A percentile compares a stretch with the other conserved stretches of the same genome.
phyloP scores from a whole-genome alignment of 1,284 basidiomycete species.

The Blastosporella zonata region DNA sequence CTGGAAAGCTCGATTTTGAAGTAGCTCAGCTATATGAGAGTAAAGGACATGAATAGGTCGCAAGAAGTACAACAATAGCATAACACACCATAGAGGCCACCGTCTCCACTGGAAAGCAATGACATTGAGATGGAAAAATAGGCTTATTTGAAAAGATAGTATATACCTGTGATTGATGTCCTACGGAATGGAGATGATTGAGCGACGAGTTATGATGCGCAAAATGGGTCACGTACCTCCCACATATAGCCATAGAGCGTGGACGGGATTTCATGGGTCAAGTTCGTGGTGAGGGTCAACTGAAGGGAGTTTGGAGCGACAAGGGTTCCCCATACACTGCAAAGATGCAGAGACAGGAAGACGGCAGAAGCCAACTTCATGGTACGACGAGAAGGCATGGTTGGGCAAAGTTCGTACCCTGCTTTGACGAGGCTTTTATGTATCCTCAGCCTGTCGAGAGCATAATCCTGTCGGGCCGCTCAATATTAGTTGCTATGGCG shows the following conservation, averaged over 20 bases:
- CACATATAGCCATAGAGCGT: constrained; percentile 35
- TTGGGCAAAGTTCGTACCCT: background rate
- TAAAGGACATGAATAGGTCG: background rate
- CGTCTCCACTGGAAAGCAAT: constrained; percentile 25
- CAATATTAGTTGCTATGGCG: background rate
- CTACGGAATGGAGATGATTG: constrained; percentile 15
- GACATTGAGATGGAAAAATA: background rate
- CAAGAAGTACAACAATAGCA: background rate
- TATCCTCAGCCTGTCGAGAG: background rate
- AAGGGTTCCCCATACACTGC: constrained; percentile 13
- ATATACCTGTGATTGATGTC: constrained; percentile 35
- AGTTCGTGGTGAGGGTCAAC: constrained; percentile 23
- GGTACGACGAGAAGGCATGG: constrained; percentile 2
- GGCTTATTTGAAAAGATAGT: background rate
- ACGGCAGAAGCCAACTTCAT: constrained; percentile 5
- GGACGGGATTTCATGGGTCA: constrained; percentile 26
- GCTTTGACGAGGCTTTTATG: background rate
- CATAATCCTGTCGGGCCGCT: background rate
- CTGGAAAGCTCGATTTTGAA: constrained; percentile 36
- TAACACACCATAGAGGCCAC: constrained; percentile 30
- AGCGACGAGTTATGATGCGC: background rate
- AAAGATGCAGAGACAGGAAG: constrained; percentile 8
- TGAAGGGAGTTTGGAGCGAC: constrained; percentile 27
- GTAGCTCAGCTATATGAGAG: constrained; percentile 20
- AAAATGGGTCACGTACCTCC: constrained; percentile 24